Percentiles rank a stretch among this genome's conserved stretches.
These are phyloP conservation scores for Elaeis guineensis DNA, from an alignment of 176 grass and related monocot genomes.

Conservation along the genomic window DNA sequence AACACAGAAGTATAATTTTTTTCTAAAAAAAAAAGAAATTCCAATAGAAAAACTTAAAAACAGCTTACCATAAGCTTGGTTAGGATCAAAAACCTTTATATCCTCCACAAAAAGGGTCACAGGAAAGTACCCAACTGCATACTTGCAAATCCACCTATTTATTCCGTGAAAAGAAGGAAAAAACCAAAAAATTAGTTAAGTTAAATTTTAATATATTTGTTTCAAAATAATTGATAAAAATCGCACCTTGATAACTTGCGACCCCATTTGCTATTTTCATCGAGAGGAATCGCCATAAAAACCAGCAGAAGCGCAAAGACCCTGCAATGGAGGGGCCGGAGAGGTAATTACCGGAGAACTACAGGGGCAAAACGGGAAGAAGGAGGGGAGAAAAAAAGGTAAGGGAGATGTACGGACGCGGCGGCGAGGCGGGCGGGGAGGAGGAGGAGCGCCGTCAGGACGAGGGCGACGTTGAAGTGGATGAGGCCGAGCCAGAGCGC, in stretches of 20 bases:
- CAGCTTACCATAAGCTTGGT: conserved; percentile 66
- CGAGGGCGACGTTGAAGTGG: conserved; percentile 71
- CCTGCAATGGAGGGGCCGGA: conserved; percentile 16
- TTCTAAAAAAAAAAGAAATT: background rate
- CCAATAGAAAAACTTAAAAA: background rate
- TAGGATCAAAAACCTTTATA: conserved; percentile 55
- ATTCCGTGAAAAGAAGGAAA: background rate
- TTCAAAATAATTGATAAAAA: background rate
- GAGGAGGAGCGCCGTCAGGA: conserved; percentile 62
- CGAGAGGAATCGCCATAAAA: conserved; percentile 63
- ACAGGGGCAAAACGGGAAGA: background rate
- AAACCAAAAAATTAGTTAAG: background rate
- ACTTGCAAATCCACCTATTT: conserved; percentile 74
- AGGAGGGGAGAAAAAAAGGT: background rate
- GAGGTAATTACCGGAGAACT: too few species aligned
- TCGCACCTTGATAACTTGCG: conserved; percentile 49
- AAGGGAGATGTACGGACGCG: conserved; percentile 22
- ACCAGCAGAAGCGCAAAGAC: conserved; percentile 68
- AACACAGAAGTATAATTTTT: background rate
- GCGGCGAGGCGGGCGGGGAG: conserved; percentile 61
- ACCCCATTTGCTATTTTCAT: conserved; percentile 43
- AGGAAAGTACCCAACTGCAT: conserved; percentile 74
- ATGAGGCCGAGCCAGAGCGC: conserved; percentile 83
- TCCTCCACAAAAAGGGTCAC: conserved; percentile 70
- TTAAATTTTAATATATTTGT: background rate